Percentiles rank a stretch among this genome's conserved stretches.
These are phyloP conservation scores for Thymus quinquecostatus DNA, from an alignment of 257 asterid genomes.

Conservation along the genomic window DNA sequence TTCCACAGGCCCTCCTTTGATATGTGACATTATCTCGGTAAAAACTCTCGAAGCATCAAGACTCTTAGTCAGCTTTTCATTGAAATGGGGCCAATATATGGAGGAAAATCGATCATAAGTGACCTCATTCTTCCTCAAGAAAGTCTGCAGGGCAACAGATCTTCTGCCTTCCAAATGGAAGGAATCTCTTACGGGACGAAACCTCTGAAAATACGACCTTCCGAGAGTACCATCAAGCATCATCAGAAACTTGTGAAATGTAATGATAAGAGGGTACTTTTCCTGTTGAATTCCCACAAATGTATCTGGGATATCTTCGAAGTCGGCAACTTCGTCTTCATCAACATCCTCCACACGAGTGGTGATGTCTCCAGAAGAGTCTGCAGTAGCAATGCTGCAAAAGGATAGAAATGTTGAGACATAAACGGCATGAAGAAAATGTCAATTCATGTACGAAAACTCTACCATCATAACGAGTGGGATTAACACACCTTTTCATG, in stretches of 20 bases:
- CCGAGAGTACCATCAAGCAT: conserved; percentile 72
- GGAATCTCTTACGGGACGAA: conserved; percentile 30
- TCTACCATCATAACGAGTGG: background rate
- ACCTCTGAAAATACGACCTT: conserved; percentile 58
- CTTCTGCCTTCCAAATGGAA: conserved; percentile 32
- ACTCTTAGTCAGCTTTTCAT: conserved; percentile 41
- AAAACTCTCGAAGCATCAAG: conserved; percentile 61
- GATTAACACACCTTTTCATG: conserved; percentile 50
- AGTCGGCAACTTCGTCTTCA: conserved; percentile 49
- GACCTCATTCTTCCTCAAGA: conserved; percentile 64
- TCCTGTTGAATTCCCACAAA: conserved; percentile 47
- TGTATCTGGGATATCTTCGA: conserved; percentile 59
- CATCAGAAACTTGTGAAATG: conserved; percentile 67
- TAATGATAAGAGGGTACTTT: conserved; percentile 63
- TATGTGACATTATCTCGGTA: conserved; percentile 66
- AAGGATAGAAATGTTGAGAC: background rate
- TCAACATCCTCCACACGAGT: conserved; percentile 47
- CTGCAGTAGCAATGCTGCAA: conserved; percentile 49
- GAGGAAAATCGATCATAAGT: conserved; percentile 54
- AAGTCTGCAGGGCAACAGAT: conserved; percentile 47
- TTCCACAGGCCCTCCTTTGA: conserved; percentile 55
- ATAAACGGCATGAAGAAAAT: background rate
- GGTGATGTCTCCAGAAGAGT: conserved; percentile 25
- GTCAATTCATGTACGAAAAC: background rate
- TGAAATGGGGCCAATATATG: conserved; percentile 64